Conservation (phyloP, 768 basidiomycete genomes). For the Termitomyces sp. region DNA sequence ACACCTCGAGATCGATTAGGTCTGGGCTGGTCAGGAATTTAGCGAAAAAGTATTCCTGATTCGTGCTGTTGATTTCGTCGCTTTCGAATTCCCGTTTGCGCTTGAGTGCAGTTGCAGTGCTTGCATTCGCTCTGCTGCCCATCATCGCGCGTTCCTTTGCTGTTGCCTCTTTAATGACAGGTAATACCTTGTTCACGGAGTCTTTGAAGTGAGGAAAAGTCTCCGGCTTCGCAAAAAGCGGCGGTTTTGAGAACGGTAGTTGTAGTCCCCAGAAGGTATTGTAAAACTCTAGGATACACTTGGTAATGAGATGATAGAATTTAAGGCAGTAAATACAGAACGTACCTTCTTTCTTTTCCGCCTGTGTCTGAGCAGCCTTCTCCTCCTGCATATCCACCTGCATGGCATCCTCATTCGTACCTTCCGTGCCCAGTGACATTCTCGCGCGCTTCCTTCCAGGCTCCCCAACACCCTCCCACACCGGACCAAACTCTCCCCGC, state of each 20-base stretch:
- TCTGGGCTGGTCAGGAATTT: constrained; percentile 90
- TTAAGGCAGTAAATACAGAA: background rate
- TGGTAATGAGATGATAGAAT: background rate
- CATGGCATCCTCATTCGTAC: constrained; percentile 45
- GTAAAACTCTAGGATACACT: constrained; percentile 56
- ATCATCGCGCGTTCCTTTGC: constrained; percentile 86
- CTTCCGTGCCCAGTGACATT: constrained; percentile 17
- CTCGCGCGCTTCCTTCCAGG: constrained; percentile 25
- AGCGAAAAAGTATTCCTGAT: constrained; percentile 79
- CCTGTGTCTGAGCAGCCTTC: constrained; percentile 21
- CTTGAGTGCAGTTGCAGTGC: constrained; percentile 38
- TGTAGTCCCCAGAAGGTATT: constrained; percentile 89
- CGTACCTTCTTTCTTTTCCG: constrained; percentile 62
- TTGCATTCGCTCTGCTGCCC: constrained; percentile 54
- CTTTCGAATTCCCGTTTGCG: constrained; percentile 59
- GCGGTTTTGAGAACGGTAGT: constrained; percentile 76
- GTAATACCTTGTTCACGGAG: constrained; percentile 65
- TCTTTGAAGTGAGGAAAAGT: constrained; percentile 63
- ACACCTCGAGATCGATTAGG: constrained; percentile 80
- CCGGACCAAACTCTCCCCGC: constrained; percentile 78
- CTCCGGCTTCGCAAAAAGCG: constrained; percentile 51
- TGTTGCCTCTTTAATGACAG: constrained; percentile 80
- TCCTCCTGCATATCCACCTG: constrained; percentile 45
- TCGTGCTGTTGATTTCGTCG: constrained; percentile 45
- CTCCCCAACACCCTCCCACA: constrained; percentile 63